Evolutionary conservation across 495 filamentous ascomycete species (phyloP).

Genomic region (Lepraria neglecta): DNA sequence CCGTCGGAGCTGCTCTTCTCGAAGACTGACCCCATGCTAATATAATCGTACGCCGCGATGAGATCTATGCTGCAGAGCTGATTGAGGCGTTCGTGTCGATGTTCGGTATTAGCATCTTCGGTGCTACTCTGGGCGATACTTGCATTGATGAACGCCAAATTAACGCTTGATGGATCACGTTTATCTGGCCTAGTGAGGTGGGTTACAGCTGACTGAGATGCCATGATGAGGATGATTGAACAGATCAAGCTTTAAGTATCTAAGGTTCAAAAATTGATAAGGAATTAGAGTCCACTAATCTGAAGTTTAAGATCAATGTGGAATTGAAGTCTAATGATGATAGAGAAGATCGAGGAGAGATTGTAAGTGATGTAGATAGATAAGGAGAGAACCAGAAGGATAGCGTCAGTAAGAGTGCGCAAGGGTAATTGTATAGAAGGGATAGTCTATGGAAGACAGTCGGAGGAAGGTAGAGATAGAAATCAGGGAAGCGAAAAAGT

Average conservation of each 20-base stretch:
- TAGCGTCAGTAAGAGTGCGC: neutral
- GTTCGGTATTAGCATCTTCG: slow-evolving; percentile 2
- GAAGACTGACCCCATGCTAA: neutral
- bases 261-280: too few relatives aligned
- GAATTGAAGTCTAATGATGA: neutral
- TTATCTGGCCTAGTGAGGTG: neutral
- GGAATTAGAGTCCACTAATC: too few relatives aligned
- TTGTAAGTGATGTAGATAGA: neutral
- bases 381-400: neutral
- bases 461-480: slow-evolving; percentile 9
- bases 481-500: slow-evolving; percentile 1
- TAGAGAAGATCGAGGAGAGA: neutral
- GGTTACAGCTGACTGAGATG: neutral
- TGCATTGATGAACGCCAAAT: neutral
- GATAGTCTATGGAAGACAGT: slow-evolving; percentile 5
- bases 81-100: neutral
- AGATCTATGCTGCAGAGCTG: neutral
- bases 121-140: neutral
- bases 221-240: neutral
- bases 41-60: neutral
- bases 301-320: too few relatives aligned
- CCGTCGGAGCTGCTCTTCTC: neutral
- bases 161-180: neutral
- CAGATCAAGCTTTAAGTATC: too few relatives aligned
- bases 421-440: neutral